phyloP scores from a whole-genome alignment of 257 asterid genomes.

The Penstemon davidsonii region DNA sequence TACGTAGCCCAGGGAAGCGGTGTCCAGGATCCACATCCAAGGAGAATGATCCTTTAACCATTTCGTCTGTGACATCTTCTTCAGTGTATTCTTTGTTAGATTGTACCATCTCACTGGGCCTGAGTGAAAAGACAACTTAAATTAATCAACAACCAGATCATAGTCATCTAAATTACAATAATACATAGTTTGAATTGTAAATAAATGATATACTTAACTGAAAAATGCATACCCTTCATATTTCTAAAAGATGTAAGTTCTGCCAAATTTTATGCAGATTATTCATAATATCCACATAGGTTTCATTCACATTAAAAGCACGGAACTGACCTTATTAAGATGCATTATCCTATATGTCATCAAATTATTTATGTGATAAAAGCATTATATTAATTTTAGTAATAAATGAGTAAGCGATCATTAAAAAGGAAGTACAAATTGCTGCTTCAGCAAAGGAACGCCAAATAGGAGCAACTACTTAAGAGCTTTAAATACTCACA shows the following conservation, averaged over 20 bases:
- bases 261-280: neutral
- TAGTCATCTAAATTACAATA: neutral
- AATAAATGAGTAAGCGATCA: neutral
- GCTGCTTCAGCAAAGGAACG: neutral
- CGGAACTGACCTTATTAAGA: neutral
- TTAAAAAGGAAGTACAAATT: neutral
- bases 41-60: slow-evolving; percentile 49
- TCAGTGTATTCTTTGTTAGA: slow-evolving; percentile 74
- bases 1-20: slow-evolving; percentile 67
- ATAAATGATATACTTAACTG: neutral
- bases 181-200: neutral
- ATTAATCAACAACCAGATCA: neutral
- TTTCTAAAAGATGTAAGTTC: neutral
- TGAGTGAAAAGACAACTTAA: slow-evolving; percentile 24
- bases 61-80: slow-evolving; percentile 81
- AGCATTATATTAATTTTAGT: neutral
- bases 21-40: slow-evolving; percentile 36
- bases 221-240: neutral
- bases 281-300: neutral
- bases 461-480: too few relatives aligned
- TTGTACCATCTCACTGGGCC: slow-evolving; percentile 82
- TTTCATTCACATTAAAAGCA: neutral
- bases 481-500: too few relatives aligned
- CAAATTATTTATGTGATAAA: neutral
- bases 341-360: neutral